Conservation (phyloP, 2,329 filamentous ascomycete genomes). For the Paecilomyces variotii region DNA sequence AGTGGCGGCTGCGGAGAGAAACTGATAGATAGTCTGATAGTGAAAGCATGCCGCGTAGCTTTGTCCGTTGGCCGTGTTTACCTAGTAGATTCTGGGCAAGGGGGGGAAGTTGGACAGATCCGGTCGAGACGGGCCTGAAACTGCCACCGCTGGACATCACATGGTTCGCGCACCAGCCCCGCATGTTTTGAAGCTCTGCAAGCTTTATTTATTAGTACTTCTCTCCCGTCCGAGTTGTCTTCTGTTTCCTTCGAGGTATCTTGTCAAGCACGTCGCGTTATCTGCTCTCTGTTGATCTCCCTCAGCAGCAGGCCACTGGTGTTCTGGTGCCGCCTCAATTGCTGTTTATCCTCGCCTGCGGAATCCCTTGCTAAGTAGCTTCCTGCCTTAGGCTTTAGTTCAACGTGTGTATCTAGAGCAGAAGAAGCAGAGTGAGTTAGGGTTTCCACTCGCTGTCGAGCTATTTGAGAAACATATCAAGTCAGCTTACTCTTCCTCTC, state of each 20-base stretch:
- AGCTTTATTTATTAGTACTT: background rate
- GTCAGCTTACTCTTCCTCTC: background rate
- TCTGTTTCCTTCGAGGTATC: background rate
- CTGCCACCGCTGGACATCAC: constrained; percentile 6
- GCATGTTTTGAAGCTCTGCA: background rate
- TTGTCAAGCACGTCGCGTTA: background rate
- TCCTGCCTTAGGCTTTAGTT: background rate
- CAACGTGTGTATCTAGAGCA: background rate
- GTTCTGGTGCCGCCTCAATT: background rate
- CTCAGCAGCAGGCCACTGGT: background rate
- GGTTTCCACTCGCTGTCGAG: background rate
- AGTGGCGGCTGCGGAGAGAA: background rate
- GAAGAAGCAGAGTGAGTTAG: background rate
- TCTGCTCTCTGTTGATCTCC: background rate
- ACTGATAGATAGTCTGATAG: background rate
- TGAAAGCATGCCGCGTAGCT: background rate
- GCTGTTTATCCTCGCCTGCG: background rate
- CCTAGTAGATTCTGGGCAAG: background rate
- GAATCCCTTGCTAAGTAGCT: background rate
- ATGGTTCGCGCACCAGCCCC: constrained; percentile 5
- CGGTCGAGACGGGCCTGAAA: background rate
- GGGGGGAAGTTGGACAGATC: background rate
- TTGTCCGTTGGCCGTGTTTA: background rate
- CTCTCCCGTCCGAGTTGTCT: background rate
- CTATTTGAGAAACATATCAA: background rate